Conservation (phyloP, 257 asterid species). For the Solanum boliviense region DNA sequence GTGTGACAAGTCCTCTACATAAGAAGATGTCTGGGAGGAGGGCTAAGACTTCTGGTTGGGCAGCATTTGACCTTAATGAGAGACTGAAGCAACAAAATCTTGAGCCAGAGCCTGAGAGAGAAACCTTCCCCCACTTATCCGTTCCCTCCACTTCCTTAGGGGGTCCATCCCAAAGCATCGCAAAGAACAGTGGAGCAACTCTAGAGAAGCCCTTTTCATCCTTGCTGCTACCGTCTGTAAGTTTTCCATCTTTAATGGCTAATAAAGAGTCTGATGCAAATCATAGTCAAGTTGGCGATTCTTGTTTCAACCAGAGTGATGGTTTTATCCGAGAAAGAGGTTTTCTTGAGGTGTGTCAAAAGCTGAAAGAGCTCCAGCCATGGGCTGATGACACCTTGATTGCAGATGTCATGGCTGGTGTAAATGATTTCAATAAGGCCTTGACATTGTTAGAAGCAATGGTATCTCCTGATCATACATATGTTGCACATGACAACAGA, state of each 20-base stretch:
- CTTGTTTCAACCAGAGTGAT: background rate
- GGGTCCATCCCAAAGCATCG: conserved; percentile 3
- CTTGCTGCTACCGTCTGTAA: conserved; percentile 24
- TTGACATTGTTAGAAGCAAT: conserved; percentile 35
- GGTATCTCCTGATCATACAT: conserved; percentile 19
- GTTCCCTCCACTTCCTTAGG: background rate
- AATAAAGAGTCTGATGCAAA: conserved; percentile 4
- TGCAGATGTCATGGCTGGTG: conserved; percentile 64
- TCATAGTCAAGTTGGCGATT: conserved; percentile 8
- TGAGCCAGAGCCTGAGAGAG: conserved; percentile 23
- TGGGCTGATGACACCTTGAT: conserved; percentile 69
- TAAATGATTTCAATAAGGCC: conserved; percentile 40
- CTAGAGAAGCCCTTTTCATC: conserved; percentile 56
- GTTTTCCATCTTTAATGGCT: conserved; percentile 18
- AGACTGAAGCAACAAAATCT: conserved; percentile 27
- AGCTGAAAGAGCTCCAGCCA: conserved; percentile 41
- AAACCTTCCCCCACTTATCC: conserved; percentile 53
- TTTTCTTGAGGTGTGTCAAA: conserved; percentile 13
- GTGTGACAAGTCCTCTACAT: conserved; percentile 13
- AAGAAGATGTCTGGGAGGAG: conserved; percentile 23
- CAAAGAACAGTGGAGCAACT: conserved; percentile 4
- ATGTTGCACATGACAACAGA: background rate
- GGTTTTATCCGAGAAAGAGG: background rate
- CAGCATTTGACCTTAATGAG: conserved; percentile 64
- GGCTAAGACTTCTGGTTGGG: conserved; percentile 70